Base-by-base conservation (phyloP, 1,139 yeast genomes). In the Debaryomycetaceae sp. region DNA sequence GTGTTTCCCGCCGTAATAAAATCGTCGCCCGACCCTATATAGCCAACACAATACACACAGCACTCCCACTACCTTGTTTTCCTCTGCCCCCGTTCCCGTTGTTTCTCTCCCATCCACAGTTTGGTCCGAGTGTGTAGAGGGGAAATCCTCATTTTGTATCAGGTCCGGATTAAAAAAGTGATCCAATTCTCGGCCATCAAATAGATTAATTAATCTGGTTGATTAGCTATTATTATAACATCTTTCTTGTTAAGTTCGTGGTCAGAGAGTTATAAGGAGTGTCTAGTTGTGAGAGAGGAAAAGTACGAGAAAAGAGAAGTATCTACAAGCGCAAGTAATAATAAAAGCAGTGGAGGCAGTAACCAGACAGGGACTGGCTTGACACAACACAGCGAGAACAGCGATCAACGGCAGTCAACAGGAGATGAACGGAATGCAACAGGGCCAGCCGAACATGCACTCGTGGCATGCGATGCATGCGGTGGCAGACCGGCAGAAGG, bases 391-490 rank as follows among this genome's bases (percentile, higher is more conserved):
- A 27, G 31, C 31, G 31, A 27, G 11, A 27, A 27, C 22, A 13
- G 31, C 13, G 17, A 37, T 33, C 24, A 37, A 7, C 20, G 27
- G 27, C 22, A 37, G 6, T 14, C 31, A 17, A 40, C 30, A 9
- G 24, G 24, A 13, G 38, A 50, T 48, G 53, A 49, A 49, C 38
- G 47, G 46, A 24, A 33, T 49, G 52, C 65, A 59, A 41, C 61
- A 55, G 46, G 54, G 56, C 43, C 59, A 46, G 31, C 58, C 54
- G 46, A 57, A 54, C 42, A 57, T 62, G 62, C 63, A 58, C 45
- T 50, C 72, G 20, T 73, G 78, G 78, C 77, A 71, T 49, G 57
- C 70, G 37, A 54, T 66, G 58, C 72, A 69, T 49, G 59, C 72
- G 31, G 65, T 62, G 24, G 57, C 62, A 24, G 78, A 74, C 54